Conservation (phyloP, 2,329 filamentous ascomycete species). For the Immersiporthe knoxdaviesiana region DNA sequence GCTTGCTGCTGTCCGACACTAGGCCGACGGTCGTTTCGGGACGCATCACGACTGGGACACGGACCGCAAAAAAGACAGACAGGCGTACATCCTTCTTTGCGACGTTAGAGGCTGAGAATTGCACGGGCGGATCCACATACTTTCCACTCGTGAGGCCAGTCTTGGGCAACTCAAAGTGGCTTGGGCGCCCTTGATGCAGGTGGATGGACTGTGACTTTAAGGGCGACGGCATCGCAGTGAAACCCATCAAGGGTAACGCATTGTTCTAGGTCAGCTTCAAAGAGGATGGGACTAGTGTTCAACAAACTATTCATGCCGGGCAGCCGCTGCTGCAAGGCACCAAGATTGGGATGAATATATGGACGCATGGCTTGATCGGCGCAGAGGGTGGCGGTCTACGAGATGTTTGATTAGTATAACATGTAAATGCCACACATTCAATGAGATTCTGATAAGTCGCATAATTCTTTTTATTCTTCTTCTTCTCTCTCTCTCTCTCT, state of each 20-base stretch:
- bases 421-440: too few relatives aligned
- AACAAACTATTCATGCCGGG: constrained; percentile 1
- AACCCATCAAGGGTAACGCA: not conserved
- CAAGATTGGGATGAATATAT: constrained; percentile 61
- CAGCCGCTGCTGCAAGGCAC: constrained; percentile 41
- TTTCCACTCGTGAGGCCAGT: not conserved
- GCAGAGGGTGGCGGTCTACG: constrained; percentile 5
- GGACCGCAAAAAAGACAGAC: constrained; percentile 3
- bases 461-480: not conserved
- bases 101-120: not conserved
- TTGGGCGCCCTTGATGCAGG: not conserved
- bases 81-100: constrained; percentile 6
- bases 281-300: not conserved
- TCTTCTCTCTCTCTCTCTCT: not conserved
- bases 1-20: constrained; percentile 1
- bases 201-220: constrained; percentile 1
- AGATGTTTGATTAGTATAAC: not conserved
- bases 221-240: not conserved
- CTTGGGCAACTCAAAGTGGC: not conserved
- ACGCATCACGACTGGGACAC: constrained; percentile 7
- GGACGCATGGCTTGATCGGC: constrained; percentile 47
- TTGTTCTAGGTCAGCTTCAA: constrained; percentile 4
- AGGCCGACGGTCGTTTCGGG: not conserved
- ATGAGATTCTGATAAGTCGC: not conserved
- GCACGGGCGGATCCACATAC: constrained; percentile 1